These are phyloP conservation scores for Russula foetens DNA, from an alignment of 768 basidiomycete genomes.

Conservation along the genomic window DNA sequence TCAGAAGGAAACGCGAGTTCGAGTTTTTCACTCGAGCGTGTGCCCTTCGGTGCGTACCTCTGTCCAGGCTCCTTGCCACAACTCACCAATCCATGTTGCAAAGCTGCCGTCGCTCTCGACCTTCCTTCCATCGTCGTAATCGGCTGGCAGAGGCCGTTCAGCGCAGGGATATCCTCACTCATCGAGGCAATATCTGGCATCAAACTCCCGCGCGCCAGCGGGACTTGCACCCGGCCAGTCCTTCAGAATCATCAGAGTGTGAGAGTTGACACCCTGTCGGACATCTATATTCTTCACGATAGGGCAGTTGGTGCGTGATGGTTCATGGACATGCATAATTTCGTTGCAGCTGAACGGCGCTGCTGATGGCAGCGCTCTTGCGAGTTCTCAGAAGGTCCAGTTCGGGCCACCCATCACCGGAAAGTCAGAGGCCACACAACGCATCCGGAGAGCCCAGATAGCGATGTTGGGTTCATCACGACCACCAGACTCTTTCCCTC, in stretches of 20 bases:
- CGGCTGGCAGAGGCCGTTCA: constrained; percentile 64
- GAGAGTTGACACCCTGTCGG: constrained; percentile 32
- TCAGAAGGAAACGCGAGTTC: constrained; percentile 37
- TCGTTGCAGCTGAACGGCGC: constrained; percentile 27
- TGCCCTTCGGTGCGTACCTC: constrained; percentile 27
- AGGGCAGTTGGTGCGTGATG: not conserved
- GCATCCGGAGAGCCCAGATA: constrained; percentile 55
- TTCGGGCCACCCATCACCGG: constrained; percentile 36
- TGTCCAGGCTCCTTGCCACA: constrained; percentile 7
- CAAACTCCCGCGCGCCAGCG: constrained; percentile 58
- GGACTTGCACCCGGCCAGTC: constrained; percentile 64
- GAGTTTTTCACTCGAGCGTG: constrained; percentile 37
- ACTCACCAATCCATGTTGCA: constrained; percentile 21
- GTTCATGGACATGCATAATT: constrained; percentile 30
- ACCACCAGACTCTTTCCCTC: constrained; percentile 32
- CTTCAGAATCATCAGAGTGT: constrained; percentile 8
- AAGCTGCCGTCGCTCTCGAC: constrained; percentile 61
- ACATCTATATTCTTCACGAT: constrained; percentile 23
- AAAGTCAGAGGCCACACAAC: constrained; percentile 51
- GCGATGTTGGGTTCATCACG: constrained; percentile 54
- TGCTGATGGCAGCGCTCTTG: constrained; percentile 23
- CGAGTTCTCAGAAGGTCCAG: constrained; percentile 25
- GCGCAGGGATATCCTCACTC: constrained; percentile 69
- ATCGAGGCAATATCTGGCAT: constrained; percentile 74
- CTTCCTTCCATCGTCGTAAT: constrained; percentile 67